These are phyloP conservation scores for Colletotrichum destructivum DNA, from an alignment of 2,329 filamentous ascomycete genomes.

Conservation along the genomic window DNA sequence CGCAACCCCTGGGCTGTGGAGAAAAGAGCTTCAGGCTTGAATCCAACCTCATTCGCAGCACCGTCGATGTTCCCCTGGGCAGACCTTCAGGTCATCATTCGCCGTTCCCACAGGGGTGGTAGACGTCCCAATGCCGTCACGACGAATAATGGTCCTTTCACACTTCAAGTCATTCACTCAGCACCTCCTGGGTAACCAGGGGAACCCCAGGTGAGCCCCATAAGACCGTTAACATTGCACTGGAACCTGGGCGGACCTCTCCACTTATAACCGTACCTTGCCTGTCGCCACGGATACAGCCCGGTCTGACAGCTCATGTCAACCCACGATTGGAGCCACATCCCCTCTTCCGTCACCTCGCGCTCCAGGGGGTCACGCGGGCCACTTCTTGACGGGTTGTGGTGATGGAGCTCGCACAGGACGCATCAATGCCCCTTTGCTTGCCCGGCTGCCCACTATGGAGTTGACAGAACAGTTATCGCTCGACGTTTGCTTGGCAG, in stretches of 20 bases:
- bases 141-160: constrained; percentile 4
- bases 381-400: constrained; percentile 18
- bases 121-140: constrained; percentile 19
- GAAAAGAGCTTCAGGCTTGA: constrained; percentile 2
- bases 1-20: constrained; percentile 1
- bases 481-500: constrained; percentile 13
- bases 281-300: constrained; percentile 25
- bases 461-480: neutral
- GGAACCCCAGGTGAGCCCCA: constrained; percentile 16
- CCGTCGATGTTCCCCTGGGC: constrained; percentile 7
- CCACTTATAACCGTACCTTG: constrained; percentile 42
- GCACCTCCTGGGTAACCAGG: constrained; percentile 12
- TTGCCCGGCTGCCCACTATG: neutral
- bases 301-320: constrained; percentile 40
- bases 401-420: constrained; percentile 11
- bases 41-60: constrained; percentile 32
- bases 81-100: constrained; percentile 4
- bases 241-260: constrained; percentile 26
- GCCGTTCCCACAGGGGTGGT: constrained; percentile 1
- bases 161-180: constrained; percentile 17
- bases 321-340: constrained; percentile 30
- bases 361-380: constrained; percentile 6
- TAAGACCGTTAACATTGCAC: constrained; percentile 21
- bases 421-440: neutral
- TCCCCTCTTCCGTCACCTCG: constrained; percentile 35